phyloP scores from a whole-genome alignment of 495 filamentous ascomycete species.

The Chaetomium fimeti region DNA sequence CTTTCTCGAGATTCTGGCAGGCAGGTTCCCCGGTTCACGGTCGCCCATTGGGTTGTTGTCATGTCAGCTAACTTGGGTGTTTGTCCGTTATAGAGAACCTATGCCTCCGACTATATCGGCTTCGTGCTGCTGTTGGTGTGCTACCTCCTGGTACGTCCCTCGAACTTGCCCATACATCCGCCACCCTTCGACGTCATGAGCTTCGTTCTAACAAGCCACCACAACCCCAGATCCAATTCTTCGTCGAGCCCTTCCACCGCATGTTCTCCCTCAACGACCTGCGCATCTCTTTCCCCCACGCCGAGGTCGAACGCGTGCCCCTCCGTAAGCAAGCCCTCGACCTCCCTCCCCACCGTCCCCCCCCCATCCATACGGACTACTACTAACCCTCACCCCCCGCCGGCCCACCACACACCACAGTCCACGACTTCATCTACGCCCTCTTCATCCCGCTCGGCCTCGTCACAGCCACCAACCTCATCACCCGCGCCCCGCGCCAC shows the following conservation, averaged over 20 bases:
- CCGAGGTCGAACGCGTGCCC: conserved; percentile 79
- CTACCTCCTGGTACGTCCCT: conserved; percentile 60
- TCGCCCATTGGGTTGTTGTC: neutral
- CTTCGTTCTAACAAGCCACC: neutral
- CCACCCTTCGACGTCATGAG: neutral
- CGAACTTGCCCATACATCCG: too few relatives aligned
- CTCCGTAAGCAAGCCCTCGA: conserved; percentile 56
- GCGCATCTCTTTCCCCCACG: conserved; percentile 81
- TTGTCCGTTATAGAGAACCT: conserved; percentile 59
- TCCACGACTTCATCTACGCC: conserved; percentile 73
- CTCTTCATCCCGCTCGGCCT: conserved; percentile 65
- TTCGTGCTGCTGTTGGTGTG: conserved; percentile 63
- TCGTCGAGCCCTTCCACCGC: conserved; percentile 84
- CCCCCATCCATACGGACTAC: neutral
- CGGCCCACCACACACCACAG: conserved; percentile 36
- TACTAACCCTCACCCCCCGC: neutral
- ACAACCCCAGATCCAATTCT: conserved; percentile 58
- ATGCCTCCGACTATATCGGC: conserved; percentile 83
- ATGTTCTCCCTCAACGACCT: conserved; percentile 80
- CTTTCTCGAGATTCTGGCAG: conserved; percentile 53
- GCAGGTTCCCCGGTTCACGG: conserved; percentile 26
- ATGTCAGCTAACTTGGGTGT: neutral
- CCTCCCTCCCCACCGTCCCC: neutral
- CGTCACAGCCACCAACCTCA: conserved; percentile 63
- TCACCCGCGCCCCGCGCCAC: conserved; percentile 61